Base-by-base conservation (phyloP, 2,329 filamentous ascomycete species). In the Rutstroemia sp. region DNA sequence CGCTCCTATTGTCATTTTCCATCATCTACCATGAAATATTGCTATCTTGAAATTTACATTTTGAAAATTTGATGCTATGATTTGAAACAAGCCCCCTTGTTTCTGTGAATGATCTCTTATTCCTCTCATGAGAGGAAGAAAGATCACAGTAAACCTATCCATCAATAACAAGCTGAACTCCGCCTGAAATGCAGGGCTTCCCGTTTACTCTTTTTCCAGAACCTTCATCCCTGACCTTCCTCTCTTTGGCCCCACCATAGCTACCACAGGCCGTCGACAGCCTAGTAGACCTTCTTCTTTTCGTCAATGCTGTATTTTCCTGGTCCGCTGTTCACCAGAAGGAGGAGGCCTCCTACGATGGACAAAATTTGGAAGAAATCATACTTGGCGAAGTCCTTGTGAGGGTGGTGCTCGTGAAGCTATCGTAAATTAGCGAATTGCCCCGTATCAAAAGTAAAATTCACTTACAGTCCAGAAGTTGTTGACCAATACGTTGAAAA, bases 371-470 rank as follows among this genome's bases (percentile, higher is more conserved):
- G 94, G 86, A 99, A 99, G 81, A 99, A 99, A 73, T 99, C 94
- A 82, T 99, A 99, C 78, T 99, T 99, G 79, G 94, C 94, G 71
- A 99, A 99, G 75, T 99, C 94, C 83, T 97, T 97, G 81, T 97
- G 92, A 49, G 94, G 94, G 78, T 99, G 94, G 77, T 95, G 89
- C 65, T 92, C 88, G 78, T 97, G 92, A 64, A 99, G 89, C 88
- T 95, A 64, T 19, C 25, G 55, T 51, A 52, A 10, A 60, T 65
- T 72, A 66, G 64, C 40, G 21, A 23, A 44, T n/a, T 58, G 55
- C 52, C 55, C 21, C 45, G n/a, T 14, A 23, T 36, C 34, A 27
- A 25, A 9, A 57, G 44, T 48, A 56, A 4, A 45, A 19, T 25
- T 23, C 58, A 78, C 89, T 78, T 80, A 96, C 92, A 70, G 92